Percentiles rank a stretch among this genome's conserved stretches.
Evolutionary conservation across 2,329 filamentous ascomycete genomes (phyloP).

Genomic region (Beauveria brongniartii): DNA sequence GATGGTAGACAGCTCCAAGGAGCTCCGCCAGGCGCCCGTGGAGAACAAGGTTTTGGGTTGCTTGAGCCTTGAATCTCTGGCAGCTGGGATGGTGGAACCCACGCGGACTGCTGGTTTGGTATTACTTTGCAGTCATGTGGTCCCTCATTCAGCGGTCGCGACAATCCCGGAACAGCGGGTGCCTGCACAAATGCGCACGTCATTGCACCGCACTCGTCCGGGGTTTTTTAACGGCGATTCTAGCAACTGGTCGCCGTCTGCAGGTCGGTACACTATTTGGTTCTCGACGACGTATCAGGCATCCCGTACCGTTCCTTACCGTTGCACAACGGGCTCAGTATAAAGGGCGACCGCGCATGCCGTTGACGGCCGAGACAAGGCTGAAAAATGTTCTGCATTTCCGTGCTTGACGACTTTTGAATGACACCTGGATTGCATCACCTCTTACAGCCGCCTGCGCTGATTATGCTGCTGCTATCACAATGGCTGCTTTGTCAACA

Average conservation of each 20-base stretch:
- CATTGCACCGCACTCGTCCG: not conserved
- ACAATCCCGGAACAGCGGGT: not conserved
- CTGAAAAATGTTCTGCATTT: not conserved
- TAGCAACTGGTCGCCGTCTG: not conserved
- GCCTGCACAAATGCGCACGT: not conserved
- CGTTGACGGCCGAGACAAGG: not conserved
- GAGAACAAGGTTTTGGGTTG: conserved; percentile 6
- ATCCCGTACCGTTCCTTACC: too few relatives aligned
- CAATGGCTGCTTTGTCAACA: not conserved
- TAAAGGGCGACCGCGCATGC: not conserved
- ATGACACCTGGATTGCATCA: not conserved
- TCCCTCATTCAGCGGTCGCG: not conserved
- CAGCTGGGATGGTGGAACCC: not conserved
- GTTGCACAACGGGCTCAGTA: not conserved
- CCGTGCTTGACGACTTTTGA: not conserved
- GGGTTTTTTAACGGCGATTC: not conserved
- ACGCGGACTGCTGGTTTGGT: not conserved
- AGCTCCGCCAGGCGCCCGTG: not conserved
- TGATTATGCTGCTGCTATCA: not conserved
- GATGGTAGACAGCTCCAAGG: not conserved
- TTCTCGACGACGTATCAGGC: not conserved
- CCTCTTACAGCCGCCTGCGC: not conserved
- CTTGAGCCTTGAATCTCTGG: not conserved
- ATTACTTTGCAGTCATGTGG: not conserved
- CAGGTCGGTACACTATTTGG: not conserved